phyloP scores from a whole-genome alignment of 2,329 filamentous ascomycete genomes.

The Lachnellula subtilissima region DNA sequence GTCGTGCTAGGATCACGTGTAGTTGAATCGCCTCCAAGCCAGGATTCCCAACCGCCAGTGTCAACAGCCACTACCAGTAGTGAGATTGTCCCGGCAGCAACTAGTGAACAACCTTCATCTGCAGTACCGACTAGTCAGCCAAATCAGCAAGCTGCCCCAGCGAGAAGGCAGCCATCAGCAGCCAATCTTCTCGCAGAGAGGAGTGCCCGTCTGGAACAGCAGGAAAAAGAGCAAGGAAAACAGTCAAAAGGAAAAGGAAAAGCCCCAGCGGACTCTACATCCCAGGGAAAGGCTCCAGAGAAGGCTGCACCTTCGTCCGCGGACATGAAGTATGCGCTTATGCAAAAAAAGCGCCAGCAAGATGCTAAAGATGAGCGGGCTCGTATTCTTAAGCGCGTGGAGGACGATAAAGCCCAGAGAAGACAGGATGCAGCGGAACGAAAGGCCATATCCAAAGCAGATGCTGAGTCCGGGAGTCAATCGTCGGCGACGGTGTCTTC shows the following conservation, averaged over 20 bases:
- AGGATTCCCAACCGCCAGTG: neutral
- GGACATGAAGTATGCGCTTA: slow-evolving; percentile 45
- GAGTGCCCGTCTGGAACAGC: slow-evolving; percentile 38
- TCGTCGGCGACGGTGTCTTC: slow-evolving; percentile 12
- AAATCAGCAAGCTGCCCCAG: neutral
- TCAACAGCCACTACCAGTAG: slow-evolving; percentile 1
- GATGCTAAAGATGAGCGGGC: slow-evolving; percentile 64
- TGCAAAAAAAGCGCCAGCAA: slow-evolving; percentile 56
- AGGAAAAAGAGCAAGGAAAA: neutral
- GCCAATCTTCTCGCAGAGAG: slow-evolving; percentile 45
- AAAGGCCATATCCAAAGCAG: slow-evolving; percentile 36
- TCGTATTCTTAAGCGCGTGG: slow-evolving; percentile 69
- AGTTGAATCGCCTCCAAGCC: slow-evolving; percentile 1
- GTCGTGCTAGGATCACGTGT: slow-evolving; percentile 31
- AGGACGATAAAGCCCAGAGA: slow-evolving; percentile 69
- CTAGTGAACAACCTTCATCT: neutral
- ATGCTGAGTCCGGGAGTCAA: slow-evolving; percentile 24
- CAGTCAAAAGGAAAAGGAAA: slow-evolving; percentile 20
- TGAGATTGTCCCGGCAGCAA: neutral
- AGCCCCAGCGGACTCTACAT: slow-evolving; percentile 1
- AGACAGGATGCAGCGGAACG: slow-evolving; percentile 50
- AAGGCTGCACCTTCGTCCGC: slow-evolving; percentile 9
- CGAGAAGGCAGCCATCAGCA: slow-evolving; percentile 7
- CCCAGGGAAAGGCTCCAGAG: neutral
- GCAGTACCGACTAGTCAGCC: neutral